Percentiles rank a stretch among this genome's conserved stretches.
These are phyloP conservation scores for Pleurozium schreberi DNA, from an alignment of 225 moss, liverwort and hornwort genomes.

Conservation along the genomic window DNA sequence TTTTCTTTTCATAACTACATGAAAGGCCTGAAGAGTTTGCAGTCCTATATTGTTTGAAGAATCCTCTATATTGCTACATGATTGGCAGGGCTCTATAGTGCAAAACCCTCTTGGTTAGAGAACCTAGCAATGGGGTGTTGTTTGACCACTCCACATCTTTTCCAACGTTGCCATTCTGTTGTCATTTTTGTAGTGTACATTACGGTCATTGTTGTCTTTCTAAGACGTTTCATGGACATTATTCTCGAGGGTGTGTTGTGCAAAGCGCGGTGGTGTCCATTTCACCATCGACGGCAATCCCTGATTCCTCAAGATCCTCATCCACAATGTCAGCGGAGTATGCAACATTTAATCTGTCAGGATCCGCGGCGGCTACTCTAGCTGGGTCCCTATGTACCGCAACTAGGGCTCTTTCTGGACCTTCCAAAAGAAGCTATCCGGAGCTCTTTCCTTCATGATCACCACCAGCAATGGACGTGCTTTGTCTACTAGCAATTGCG, in stretches of 20 bases:
- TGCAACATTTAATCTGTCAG: not conserved
- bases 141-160: too few relatives aligned
- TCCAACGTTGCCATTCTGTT: too few relatives aligned
- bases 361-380: not conserved
- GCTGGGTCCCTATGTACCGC: not conserved
- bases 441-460: not conserved
- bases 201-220: not conserved
- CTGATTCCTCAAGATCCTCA: slow-evolving; percentile 6
- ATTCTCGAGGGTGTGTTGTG: not conserved
- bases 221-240: not conserved
- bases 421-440: not conserved
- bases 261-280: not conserved
- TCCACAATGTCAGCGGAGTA: slow-evolving; percentile 14
- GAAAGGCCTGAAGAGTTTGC: too few relatives aligned
- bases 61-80: not conserved
- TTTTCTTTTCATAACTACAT: too few relatives aligned
- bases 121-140: accelerated
- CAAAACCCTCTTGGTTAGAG: too few relatives aligned
- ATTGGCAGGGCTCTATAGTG: too few relatives aligned
- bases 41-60: too few relatives aligned
- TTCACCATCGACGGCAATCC: slow-evolving; percentile 22
- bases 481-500: not conserved
- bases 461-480: slow-evolving; percentile 2
- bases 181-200: not conserved
- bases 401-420: slow-evolving; percentile 26